phyloP scores from a whole-genome alignment of 2,329 filamentous ascomycete species.

The Immersiporthe knoxdaviesiana region DNA sequence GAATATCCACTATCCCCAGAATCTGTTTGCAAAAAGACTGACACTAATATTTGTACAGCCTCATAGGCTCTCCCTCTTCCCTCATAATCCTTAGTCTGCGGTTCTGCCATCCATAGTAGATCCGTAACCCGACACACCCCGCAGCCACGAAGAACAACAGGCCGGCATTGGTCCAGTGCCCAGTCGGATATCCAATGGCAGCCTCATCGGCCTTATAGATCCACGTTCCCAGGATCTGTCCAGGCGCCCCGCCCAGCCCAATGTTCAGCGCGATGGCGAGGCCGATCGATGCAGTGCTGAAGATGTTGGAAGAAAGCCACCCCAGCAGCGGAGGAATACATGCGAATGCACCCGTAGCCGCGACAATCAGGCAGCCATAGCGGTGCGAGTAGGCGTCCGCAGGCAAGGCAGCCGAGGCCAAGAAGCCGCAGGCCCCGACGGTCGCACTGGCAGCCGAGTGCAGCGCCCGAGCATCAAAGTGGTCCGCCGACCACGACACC shows the following conservation, averaged over 20 bases:
- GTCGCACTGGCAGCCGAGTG: conserved; percentile 49
- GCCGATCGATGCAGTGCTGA: conserved; percentile 66
- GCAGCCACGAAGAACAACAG: conserved; percentile 61
- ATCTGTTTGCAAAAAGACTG: background rate
- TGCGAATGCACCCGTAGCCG: conserved; percentile 67
- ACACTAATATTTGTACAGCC: conserved; percentile 46
- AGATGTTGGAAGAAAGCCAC: conserved; percentile 72
- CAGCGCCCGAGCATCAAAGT: conserved; percentile 56
- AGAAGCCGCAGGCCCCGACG: conserved; percentile 54
- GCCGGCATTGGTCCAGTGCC: conserved; percentile 69
- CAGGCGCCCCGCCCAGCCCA: conserved; percentile 65
- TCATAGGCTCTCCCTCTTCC: conserved; percentile 39
- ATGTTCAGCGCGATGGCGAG: conserved; percentile 74
- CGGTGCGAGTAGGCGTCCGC: conserved; percentile 60
- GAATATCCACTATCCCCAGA: background rate
- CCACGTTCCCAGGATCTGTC: conserved; percentile 75
- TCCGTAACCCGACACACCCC: conserved; percentile 56
- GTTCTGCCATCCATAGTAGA: conserved; percentile 59
- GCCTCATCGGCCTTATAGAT: conserved; percentile 70
- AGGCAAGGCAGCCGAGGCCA: conserved; percentile 66
- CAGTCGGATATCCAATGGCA: conserved; percentile 66
- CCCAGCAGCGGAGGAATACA: conserved; percentile 71
- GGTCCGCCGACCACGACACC: conserved; percentile 65
- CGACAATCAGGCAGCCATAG: conserved; percentile 73
- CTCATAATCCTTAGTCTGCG: conserved; percentile 39